Evolutionary conservation across 805 yeast genomes (phyloP), one percentile per base, ranked within the genome.

Genomic region (Saturnispora halmiae): DNA sequence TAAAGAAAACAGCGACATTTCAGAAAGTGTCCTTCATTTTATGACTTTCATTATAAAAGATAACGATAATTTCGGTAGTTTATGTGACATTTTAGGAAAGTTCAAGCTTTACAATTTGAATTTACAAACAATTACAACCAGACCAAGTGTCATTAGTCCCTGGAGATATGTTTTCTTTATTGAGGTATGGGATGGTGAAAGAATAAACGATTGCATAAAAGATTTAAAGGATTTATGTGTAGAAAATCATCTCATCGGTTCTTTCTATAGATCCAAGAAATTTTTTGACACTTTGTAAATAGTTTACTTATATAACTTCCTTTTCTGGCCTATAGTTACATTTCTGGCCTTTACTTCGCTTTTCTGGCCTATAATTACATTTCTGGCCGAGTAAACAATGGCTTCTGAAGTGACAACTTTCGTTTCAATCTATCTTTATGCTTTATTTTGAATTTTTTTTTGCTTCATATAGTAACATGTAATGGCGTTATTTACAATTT

Each of bases 81-180:
- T 86, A 33, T 80, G 82, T 42, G 72, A 71, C 31, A 82, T 81
- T 0, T 64, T 87, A 33, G 67, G 65, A 34, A 69, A 70, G 4
- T 73, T 86, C 52, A 73, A 74, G 38, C 55, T 63, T 13, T 63
- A 74, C 50, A 63, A 69, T 16, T 62, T 86, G 43, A 83, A 82
- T 53, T 64, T 87, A 63, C 73, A 78, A 4, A 69, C 82, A 5
- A 83, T 87, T 37, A 74, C 77, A 29, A 80, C 95, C 3, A 68
- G 96, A 50, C 96, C 96, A 0, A 75, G 83, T 4, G 67, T 72
- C 9, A 56, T 68, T 25, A 61, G 66, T 37, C 73, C 76, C 26
- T 87, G 96, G 96, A 79, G 79, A 47, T 84, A 86, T 52, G 77
- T 82, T 3, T 87, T 84, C 60, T 86, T 82, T 52, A 73, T 82